Evolutionary conservation across 805 yeast species (phyloP), one percentile per base, ranked within the genome.

Genomic region (Sugiyamaella lignohabitans): DNA sequence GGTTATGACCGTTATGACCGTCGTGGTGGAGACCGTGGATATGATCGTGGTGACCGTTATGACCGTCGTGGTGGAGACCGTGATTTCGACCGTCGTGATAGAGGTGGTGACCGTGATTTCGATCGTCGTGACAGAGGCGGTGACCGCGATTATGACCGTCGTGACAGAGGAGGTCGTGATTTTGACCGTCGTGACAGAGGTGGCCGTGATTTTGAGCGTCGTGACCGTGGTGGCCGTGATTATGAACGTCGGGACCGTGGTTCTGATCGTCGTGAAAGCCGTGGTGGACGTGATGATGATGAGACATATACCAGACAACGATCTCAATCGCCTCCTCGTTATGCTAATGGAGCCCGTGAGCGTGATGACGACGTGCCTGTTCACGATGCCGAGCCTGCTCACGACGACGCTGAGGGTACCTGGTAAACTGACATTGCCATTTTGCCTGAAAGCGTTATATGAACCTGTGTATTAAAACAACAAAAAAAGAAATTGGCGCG

Each of bases 171-270:
- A n/a, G 32, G 14, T 27, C 8, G 32, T 8, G 32, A 27, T 27
- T 27, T 8, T 27, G 32, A 27, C 14, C 8, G 32, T 8, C 51
- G 56, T 10, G 46, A 40, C 21, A 40, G 73, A 48, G 69, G 76
- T 60, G 64, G 67, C 58, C 76, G 77, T 45, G 69, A 69, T 50
- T 69, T 75, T 62, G 66, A 68, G 58, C 76, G 76, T 43, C 35
- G 51, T 16, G 60, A 52, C 30, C 41, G 73, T 48, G 69, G 76
- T 60, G 64, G 67, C 58, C 76, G 77, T 45, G 69, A 69, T 50
- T 69, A 75, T 62, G 66, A 68, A 58, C 76, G 76, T 43, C 39
- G 47, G 8, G 47, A 54, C 18, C 39, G 55, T 20, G 45, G 24
- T 38, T 40, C 29, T 55, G 72, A 74, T 48, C 76, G 75, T 21